A percentile compares a stretch with the other conserved stretches of the same genome.
These are phyloP conservation scores for Phoenix dactylifera DNA, from an alignment of 176 grass and related monocot genomes.

Conservation along the genomic window DNA sequence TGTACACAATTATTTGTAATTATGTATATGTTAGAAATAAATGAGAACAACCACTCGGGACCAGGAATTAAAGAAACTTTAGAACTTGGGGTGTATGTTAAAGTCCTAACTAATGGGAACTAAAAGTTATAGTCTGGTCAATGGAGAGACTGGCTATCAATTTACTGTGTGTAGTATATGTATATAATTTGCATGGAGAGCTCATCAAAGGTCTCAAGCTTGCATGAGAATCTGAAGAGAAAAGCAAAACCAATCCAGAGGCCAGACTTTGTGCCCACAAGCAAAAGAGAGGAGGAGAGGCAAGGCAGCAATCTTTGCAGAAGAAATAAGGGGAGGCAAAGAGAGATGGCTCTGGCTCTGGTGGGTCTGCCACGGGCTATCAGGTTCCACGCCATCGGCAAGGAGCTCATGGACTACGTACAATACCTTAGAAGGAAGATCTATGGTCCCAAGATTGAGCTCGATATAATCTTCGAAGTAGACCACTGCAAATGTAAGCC, in stretches of 20 bases:
- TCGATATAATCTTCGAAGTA: constrained; percentile 94
- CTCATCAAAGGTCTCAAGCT: constrained; percentile 49
- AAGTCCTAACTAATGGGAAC: too few species aligned
- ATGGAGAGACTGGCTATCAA: background rate
- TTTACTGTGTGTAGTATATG: background rate
- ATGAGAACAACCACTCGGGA: too few species aligned
- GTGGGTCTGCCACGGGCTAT: constrained; percentile 65
- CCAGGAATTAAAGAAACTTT: too few species aligned
- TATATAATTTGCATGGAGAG: constrained; percentile 9
- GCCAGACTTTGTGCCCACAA: constrained; percentile 46
- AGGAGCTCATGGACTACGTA: constrained; percentile 96
- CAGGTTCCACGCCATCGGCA: constrained; percentile 86
- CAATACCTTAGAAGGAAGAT: constrained; percentile 95
- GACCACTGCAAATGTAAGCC: constrained; percentile 98
- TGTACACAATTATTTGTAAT: too few species aligned
- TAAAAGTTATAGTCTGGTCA: too few species aligned
- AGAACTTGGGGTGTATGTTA: too few species aligned
- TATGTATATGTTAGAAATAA: too few species aligned
- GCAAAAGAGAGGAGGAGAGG: constrained; percentile 43
- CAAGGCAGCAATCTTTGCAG: constrained; percentile 15
- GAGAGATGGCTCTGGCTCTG: too few species aligned
- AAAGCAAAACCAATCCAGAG: constrained; percentile 60
- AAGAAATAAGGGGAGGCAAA: too few species aligned
- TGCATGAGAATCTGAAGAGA: constrained; percentile 65
- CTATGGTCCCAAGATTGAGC: constrained; percentile 79